Evolutionary conservation across 805 yeast genomes (phyloP), one percentile per base, ranked within the genome.

Genomic region (Ogataea naganishii): DNA sequence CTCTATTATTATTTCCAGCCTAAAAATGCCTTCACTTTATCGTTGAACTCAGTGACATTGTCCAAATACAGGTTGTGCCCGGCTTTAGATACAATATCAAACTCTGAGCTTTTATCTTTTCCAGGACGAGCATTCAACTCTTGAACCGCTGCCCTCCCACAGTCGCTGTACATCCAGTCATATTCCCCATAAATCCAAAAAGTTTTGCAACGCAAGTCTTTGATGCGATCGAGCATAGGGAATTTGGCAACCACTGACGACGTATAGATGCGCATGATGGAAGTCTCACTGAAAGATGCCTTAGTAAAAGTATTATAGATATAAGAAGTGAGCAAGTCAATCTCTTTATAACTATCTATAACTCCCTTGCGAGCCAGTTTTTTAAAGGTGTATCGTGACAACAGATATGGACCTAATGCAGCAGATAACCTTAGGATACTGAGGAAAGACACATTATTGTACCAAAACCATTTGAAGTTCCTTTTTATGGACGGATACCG

Each of bases 21-120:
- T 27, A 68, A 39, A 34, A 66, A 69, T 23, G 49, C 46, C 33
- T 34, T 53, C 43, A 56, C 65, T 52, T 28, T 49, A 7, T 51
- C 38, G 44, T 81, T 79, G 49, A 82, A 82, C 20, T 52, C 66
- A 4, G 39, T 33, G 21, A 58, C 53, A 42, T 82, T 80, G 45
- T 82, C 94, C 37, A 81, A 57, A 46, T 80, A 82, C 18, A 82
- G 41, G 46, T 82, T 89, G 53, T 82, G 94, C 1, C 94, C 94
- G 1, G 83, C 66, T 35, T 72, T 62, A 5, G 66, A 62, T 7
- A 82, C 62, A 2, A 61, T 41, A 12, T 43, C 51, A 33, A 53
- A 67, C 9, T 37, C 20, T 1, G 71, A 62, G 19, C 51, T 36
- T 4, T 28, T 21, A 4, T 31, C 26, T 23, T 34, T 27, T 12